Evolutionary conservation across 768 basidiomycete species (phyloP), one percentile per base, ranked within the genome.

Genomic region (Hypsizygus marmoreus): DNA sequence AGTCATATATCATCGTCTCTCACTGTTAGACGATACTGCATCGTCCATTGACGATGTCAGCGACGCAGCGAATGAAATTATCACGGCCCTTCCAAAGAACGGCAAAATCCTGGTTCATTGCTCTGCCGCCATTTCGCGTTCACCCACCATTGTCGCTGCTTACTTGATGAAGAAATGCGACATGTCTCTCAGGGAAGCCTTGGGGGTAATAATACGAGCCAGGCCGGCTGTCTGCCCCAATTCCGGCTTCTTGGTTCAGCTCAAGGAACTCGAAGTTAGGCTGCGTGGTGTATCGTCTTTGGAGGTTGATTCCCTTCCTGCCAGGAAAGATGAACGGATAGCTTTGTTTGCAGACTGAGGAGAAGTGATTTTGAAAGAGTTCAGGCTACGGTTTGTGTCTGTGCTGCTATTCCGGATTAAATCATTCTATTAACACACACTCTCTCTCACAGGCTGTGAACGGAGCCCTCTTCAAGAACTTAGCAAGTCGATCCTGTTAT

Each of bases 81-180:
- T 72, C 50, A 58, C 68, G 20, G 39, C 40, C 12, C 63, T 59
- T 1, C 51, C 49, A 9, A 58, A 50, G 22, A 46, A 62, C 13
- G 62, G 57, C 6, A 63, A 51, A 42, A 66, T 76, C 26, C 61
- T 77, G 5, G 67, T 76, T 0, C 75, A 77, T 44, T 77, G 75
- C 54, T 64, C 62, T 1, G 75, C 73, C 1, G 75, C 63, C 10
- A 66, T 76, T 6, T 76, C 73, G 3, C 71, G 75, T n/a, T 73
- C 72, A 7, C 76, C 74, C 2, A 69, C 61, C 7, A 47, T 77
- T 30, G 63, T 75, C 37, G 56, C 61, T 1, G 73, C 63, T 17
- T 77, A 75, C 45, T 58, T 76, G 14, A 71, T 76, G 69, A 64
- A 61, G 35, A 38, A 49, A 33, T 53, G 47, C 7, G 58, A 53